Conservation (phyloP, 805 yeast genomes). For the Wickerhamiella musiphila region DNA sequence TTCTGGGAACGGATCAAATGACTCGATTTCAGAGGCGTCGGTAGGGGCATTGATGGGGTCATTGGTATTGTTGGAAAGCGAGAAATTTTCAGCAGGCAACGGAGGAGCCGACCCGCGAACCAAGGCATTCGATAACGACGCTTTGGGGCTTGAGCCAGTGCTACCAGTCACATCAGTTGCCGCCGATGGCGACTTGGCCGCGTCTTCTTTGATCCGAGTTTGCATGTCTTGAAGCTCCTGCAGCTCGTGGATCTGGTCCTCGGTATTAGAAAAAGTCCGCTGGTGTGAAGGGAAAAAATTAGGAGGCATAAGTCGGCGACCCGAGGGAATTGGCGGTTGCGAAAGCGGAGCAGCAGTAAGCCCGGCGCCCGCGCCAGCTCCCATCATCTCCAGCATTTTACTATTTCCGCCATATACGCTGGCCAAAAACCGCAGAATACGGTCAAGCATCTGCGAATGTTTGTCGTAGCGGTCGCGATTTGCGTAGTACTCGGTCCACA, state of each 20-base stretch:
- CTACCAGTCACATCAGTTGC: background rate
- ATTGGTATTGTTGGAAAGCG: background rate
- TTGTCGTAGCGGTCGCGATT: conserved; percentile 72
- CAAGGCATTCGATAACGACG: background rate
- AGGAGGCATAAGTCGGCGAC: conserved; percentile 1
- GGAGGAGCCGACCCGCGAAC: conserved; percentile 3
- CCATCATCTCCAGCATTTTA: conserved; percentile 23
- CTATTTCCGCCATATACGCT: conserved; percentile 57
- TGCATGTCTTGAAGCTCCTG: conserved; percentile 16
- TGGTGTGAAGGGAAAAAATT: background rate
- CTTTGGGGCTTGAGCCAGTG: conserved; percentile 1
- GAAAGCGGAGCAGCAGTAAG: conserved; percentile 13
- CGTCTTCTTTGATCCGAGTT: conserved; percentile 13
- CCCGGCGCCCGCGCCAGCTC: conserved; percentile 11
- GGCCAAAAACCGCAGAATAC: conserved; percentile 73
- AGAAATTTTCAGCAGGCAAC: background rate
- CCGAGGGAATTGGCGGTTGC: conserved; percentile 12
- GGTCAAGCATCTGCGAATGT: conserved; percentile 77
- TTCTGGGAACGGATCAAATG: too few relatives aligned
- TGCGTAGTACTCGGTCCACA: conserved; percentile 78
- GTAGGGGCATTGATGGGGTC: background rate
- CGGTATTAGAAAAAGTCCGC: background rate
- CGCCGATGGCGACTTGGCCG: too few relatives aligned
- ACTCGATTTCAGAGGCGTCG: background rate
- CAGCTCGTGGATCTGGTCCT: conserved; percentile 10